These are phyloP conservation scores for Stentor roeselii DNA, from an alignment of 73 alveolate species.

Conservation along the genomic window DNA sequence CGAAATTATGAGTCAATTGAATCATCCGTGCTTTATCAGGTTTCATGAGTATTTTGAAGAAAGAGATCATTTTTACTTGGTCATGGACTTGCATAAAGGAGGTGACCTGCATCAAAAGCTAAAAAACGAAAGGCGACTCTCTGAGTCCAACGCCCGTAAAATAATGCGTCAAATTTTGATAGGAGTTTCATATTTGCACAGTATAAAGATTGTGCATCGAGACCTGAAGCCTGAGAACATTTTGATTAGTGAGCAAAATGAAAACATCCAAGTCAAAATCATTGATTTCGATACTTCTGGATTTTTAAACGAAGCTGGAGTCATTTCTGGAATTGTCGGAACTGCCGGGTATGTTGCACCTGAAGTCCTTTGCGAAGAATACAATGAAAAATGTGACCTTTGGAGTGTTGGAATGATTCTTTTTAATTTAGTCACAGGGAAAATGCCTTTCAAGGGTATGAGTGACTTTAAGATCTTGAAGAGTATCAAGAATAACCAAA, in stretches of 20 bases:
- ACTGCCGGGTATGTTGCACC: neutral
- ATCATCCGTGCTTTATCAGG: neutral
- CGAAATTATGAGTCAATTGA: neutral
- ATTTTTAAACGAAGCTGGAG: neutral
- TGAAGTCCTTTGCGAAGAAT: neutral
- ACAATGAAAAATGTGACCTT: neutral
- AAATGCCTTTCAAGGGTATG: neutral
- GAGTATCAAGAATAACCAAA: neutral
- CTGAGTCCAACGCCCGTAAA: neutral
- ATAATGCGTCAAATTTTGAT: neutral
- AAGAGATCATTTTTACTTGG: neutral
- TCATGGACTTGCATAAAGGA: neutral
- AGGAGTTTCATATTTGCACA: neutral
- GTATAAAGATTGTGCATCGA: neutral
- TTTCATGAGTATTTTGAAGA: slow-evolving; percentile 7
- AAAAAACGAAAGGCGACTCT: neutral
- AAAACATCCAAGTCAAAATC: neutral
- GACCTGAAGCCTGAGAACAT: neutral
- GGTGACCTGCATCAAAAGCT: slow-evolving; percentile 2
- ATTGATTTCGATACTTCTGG: slow-evolving; percentile 1
- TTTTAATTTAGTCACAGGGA: neutral
- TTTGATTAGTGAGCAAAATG: neutral
- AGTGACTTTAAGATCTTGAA: neutral
- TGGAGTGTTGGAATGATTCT: neutral
- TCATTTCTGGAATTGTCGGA: neutral